Base-by-base conservation (phyloP, 345 rosid species). In the Trapa incisa region DNA sequence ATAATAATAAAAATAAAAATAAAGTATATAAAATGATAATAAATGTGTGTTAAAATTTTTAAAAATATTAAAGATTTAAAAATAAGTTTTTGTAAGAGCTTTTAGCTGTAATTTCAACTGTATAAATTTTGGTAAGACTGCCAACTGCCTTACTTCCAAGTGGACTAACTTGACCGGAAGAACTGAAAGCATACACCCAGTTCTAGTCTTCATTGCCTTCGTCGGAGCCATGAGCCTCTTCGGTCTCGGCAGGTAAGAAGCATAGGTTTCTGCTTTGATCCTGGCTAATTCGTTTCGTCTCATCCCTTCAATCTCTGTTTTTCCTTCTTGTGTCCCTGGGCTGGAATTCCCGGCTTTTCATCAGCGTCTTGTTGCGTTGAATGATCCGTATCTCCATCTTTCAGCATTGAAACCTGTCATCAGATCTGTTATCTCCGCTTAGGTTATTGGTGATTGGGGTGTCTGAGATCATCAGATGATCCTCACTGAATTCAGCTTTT, bases 201-300 rank as follows among this genome's bases (percentile, higher is more conserved):
- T 6, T 41, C 29, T 4, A 66, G 8, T 29, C 15, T 42, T 15
- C 32, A 16, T 37, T 36, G 43, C 35, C 8, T 11, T 15, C 67
- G 43, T 15, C 42, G 66, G 37, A 67, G 82, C 85, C 65, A 86
- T 82, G 91, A 84, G 88, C 77, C 88, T 86, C 74, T 86, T 84
- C 81, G 88, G 91, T 68, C 79, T 86, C 62, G 91, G 88, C 73
- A 86, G 91, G 88, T 81, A 22, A 73, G 61, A 2, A 5, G 12
- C 48, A 0, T 14, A 36, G 38, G 53, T 71, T 29, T 67, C 39
- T 16, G 56, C 56, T 6, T 29, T 15, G 14, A 50, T 50, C 14
- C 56, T 11, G 53, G 16, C 16, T 15, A 3, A 41, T 41, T 15
- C 56, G 22, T 16, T 50, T 7, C 56, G 4, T 15, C 56, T 54